Conservation (phyloP, 2,329 filamentous ascomycete species). For the Monosporascus sp. region DNA sequence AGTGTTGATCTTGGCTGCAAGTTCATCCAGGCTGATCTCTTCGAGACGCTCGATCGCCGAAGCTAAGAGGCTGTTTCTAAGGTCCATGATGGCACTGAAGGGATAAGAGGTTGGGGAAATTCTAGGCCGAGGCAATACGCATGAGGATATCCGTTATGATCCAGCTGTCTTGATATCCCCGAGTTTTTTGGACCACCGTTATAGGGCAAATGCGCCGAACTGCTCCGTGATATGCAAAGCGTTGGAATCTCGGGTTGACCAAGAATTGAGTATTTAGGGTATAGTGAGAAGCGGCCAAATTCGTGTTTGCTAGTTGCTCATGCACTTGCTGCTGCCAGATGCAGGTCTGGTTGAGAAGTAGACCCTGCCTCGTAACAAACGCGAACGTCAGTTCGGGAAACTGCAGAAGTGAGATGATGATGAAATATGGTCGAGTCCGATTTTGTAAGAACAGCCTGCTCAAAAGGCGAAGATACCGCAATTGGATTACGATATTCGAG, state of each 20-base stretch:
- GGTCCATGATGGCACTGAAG: constrained; percentile 13
- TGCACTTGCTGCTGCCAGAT: background rate
- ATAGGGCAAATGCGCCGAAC: no score
- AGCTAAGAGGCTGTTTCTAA: background rate
- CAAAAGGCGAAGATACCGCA: no score
- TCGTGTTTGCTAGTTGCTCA: background rate
- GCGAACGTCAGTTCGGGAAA: background rate
- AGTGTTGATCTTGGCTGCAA: constrained; percentile 10
- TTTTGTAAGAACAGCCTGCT: no score
- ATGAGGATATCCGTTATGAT: no score
- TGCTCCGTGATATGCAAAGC: no score
- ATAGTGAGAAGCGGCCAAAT: background rate
- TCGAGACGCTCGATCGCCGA: constrained; percentile 7
- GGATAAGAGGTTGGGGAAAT: background rate
- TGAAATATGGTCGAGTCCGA: background rate
- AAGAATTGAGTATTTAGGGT: no score
- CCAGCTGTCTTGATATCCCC: no score
- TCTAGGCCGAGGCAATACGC: background rate
- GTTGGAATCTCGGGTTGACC: no score
- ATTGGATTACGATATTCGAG: no score
- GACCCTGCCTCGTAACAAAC: background rate
- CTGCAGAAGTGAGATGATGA: background rate
- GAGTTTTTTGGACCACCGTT: no score
- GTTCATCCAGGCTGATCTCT: constrained; percentile 8
- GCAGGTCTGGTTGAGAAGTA: background rate